Conservation (phyloP, 78 protist genomes). For the Dictyostelium capitatum region DNA sequence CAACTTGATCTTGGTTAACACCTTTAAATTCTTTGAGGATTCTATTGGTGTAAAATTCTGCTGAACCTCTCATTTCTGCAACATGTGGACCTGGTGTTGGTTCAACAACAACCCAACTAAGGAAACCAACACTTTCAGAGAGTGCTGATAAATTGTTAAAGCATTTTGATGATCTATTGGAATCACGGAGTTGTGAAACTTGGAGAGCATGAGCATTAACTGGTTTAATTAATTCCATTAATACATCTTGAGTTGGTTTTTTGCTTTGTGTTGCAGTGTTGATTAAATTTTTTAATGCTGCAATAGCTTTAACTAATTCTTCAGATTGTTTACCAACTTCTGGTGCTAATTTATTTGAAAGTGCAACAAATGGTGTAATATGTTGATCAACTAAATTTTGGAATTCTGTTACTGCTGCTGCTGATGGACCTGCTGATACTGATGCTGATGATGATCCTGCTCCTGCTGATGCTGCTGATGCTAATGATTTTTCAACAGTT, state of each 20-base stretch:
- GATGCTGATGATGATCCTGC: slow-evolving; percentile 47
- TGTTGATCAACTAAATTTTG: slow-evolving; percentile 68
- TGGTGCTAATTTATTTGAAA: slow-evolving; percentile 62
- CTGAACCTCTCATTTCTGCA: slow-evolving; percentile 76
- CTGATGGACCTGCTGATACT: slow-evolving; percentile 27
- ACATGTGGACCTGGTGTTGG: slow-evolving; percentile 91
- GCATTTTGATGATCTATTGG: slow-evolving; percentile 59
- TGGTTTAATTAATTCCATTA: slow-evolving; percentile 47
- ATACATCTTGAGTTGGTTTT: slow-evolving; percentile 77
- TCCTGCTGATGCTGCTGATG: slow-evolving; percentile 66
- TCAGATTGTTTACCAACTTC: slow-evolving; percentile 45
- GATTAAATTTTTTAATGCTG: slow-evolving; percentile 54
- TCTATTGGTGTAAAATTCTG: slow-evolving; percentile 87
- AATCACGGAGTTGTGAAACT: slow-evolving; percentile 54
- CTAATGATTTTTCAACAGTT: slow-evolving; percentile 72
- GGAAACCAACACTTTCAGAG: slow-evolving; percentile 74
- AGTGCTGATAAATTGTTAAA: slow-evolving; percentile 81
- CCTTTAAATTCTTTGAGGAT: slow-evolving; percentile 86
- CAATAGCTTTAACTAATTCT: slow-evolving; percentile 62
- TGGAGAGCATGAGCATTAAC: slow-evolving; percentile 42
- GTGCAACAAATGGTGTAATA: slow-evolving; percentile 56
- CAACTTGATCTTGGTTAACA: slow-evolving; percentile 85
- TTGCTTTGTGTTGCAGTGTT: slow-evolving; percentile 54
- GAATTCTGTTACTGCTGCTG: slow-evolving; percentile 79
- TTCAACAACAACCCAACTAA: slow-evolving; percentile 84